A percentile compares a stretch with the other conserved stretches of the same genome.
Conservation (phyloP, 306 rosid species). For the Vicia sativa region DNA sequence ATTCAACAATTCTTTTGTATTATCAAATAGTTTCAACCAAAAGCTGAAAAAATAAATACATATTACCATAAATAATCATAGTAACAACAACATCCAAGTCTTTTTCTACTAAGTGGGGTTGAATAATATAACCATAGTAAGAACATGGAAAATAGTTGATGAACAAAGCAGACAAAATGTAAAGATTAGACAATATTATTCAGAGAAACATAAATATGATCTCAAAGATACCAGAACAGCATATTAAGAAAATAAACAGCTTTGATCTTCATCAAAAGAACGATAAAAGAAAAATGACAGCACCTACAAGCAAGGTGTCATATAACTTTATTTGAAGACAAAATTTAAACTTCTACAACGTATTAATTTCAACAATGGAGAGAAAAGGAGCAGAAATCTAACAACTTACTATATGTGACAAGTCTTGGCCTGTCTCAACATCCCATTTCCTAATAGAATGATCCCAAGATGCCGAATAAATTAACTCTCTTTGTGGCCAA, state of each 20-base stretch:
- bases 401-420: conserved; percentile 62
- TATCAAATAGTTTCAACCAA: conserved; percentile 1
- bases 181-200: background rate
- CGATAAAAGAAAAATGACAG: background rate
- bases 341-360: background rate
- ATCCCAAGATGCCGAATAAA: conserved; percentile 95
- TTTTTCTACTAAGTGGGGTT: too few species aligned
- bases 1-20: conserved; percentile 14
- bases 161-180: background rate
- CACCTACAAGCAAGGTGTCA: background rate
- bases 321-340: background rate
- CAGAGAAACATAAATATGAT: conserved; percentile 9
- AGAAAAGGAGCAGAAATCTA: background rate
- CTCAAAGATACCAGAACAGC: background rate
- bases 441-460: conserved; percentile 89
- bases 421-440: conserved; percentile 72
- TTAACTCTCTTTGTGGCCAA: conserved; percentile 72
- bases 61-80: conserved; percentile 10
- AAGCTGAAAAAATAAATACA: background rate
- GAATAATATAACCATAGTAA: background rate
- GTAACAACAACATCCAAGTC: background rate
- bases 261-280: background rate
- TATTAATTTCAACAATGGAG: background rate
- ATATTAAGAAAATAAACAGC: background rate
- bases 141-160: background rate